Conservation (phyloP, 176 grass and related monocot genomes). For the Eremochloa ophiuroides region DNA sequence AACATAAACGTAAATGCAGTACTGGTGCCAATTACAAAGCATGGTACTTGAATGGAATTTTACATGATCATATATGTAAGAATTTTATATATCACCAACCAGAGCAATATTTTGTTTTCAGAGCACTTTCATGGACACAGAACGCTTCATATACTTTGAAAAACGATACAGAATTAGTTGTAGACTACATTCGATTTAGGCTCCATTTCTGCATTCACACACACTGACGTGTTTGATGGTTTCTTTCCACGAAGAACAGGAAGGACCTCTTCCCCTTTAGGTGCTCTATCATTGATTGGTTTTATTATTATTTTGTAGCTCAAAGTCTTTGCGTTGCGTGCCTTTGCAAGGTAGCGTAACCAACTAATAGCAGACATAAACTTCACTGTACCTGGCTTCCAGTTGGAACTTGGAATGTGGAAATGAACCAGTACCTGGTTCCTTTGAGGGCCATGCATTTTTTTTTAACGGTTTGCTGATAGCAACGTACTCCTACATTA, state of each 20-base stretch:
- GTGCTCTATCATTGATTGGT: background rate
- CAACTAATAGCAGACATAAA: background rate
- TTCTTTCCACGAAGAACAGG: background rate
- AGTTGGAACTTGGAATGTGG: background rate
- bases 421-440: background rate
- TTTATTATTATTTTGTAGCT: background rate
- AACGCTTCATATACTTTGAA: background rate
- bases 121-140: no score
- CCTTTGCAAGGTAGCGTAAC: background rate
- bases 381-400: background rate
- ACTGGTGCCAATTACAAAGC: background rate
- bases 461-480: constrained; percentile 1
- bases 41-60: background rate
- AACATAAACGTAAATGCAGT: background rate
- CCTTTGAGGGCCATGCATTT: background rate
- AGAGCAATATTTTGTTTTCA: no score
- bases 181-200: background rate
- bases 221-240: background rate
- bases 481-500: background rate
- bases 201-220: background rate
- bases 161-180: background rate
- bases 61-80: background rate
- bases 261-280: background rate
- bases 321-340: background rate
- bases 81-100: background rate